Percentiles rank a stretch among this genome's conserved stretches.
These are phyloP conservation scores for Magnolia changhungtana DNA, from an alignment of 164 flowering plant genomes.

Conservation along the genomic window DNA sequence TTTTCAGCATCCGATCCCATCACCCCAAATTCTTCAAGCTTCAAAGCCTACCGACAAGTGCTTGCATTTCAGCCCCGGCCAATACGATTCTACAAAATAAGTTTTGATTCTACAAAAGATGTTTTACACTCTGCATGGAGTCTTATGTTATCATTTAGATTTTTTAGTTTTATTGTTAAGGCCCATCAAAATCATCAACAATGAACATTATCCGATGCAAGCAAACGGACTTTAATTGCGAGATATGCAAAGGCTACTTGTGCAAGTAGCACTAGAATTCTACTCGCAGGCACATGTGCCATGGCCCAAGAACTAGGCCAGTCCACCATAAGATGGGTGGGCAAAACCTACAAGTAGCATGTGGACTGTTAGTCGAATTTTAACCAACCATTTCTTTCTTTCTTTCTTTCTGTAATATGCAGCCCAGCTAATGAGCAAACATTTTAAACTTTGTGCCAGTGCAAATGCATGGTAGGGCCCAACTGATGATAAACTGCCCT, in stretches of 20 bases:
- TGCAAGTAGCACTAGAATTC: neutral
- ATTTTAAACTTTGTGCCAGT: neutral
- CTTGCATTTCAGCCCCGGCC: conserved; percentile 8
- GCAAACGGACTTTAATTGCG: neutral
- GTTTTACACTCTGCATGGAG: no score
- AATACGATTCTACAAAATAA: neutral
- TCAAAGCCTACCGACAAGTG: conserved; percentile 60
- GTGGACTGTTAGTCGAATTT: no score
- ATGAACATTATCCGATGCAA: neutral
- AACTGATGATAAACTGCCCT: neutral
- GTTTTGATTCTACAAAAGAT: neutral
- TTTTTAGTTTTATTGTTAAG: neutral
- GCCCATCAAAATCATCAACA: neutral
- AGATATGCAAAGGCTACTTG: neutral
- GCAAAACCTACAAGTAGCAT: no score
- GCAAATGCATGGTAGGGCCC: neutral
- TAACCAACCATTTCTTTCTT: neutral
- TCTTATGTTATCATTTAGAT: no score
- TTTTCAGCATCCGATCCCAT: conserved; percentile 83
- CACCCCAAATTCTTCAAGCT: conserved; percentile 94
- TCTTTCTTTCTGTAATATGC: neutral
- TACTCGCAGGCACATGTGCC: neutral
- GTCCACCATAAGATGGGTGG: neutral
- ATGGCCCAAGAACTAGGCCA: neutral
- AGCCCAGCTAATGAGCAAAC: neutral